These are phyloP conservation scores for Lithocarpus polystachyus DNA, from an alignment of 306 rosid genomes.

Conservation along the genomic window DNA sequence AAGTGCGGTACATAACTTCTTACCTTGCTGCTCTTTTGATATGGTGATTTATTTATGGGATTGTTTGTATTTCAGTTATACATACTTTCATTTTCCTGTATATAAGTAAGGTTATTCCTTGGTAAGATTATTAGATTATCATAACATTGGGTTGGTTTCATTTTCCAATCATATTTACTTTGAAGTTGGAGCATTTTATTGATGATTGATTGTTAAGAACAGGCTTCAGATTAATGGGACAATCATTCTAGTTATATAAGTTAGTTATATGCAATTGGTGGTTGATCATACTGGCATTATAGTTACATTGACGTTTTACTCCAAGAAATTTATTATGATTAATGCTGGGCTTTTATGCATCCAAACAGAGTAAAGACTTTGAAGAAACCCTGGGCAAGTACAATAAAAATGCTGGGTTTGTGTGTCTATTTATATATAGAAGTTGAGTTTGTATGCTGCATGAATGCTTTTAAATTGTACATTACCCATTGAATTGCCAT, in stretches of 20 bases:
- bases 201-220: neutral
- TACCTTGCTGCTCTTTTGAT: conserved; percentile 4
- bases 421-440: too few species aligned
- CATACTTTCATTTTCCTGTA: neutral
- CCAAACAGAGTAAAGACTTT: neutral
- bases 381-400: neutral
- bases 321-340: neutral
- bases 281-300: neutral
- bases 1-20: conserved; percentile 47
- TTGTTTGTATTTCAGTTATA: neutral
- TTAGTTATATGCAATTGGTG: neutral
- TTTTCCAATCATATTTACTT: neutral
- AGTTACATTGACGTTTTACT: neutral
- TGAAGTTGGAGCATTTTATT: neutral
- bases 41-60: neutral
- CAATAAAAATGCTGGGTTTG: neutral
- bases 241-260: neutral
- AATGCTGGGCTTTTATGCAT: neutral
- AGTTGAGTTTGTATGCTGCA: neutral
- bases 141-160: neutral
- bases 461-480: neutral
- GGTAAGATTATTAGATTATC: neutral
- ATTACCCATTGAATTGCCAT: neutral
- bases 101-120: neutral
- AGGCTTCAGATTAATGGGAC: neutral